Evolutionary conservation across 768 basidiomycete species (phyloP), one percentile per base, ranked within the genome.

Genomic region (Zangia roseola): DNA sequence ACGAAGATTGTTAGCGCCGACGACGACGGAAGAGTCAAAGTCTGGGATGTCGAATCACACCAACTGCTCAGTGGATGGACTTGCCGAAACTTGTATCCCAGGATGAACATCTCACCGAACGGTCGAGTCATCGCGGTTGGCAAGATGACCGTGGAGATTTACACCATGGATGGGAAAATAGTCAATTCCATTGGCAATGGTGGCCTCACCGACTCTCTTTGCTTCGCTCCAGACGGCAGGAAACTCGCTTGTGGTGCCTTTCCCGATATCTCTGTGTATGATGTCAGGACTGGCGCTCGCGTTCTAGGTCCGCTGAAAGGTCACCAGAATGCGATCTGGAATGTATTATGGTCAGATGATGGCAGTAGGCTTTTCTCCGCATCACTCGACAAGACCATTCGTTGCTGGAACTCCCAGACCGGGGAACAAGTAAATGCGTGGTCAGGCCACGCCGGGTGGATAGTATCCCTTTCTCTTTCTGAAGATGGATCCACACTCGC

Each of bases 381-480:
- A 16, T 19, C 47, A 16, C 8, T 17, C 25, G 21, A 47, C 25
- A 13, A 19, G 12, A 47, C 45, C 20, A 40, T 47, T 23, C 31
- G 23, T 10, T 40, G 28, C 17, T 34, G 45, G 45, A 26, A 40
- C 12, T 8, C 26, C 2, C 5, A 9, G 12, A 46, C 45, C 4
- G 37, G 45, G 4, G 19, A 46, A 37, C 45, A 3, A 30, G 21
- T 46, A 20, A 14, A 23, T 6, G 19, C 45, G 19, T 53, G 58
- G 58, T 17, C 12, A 52, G 24, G 61, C n/a, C 51, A 68, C 28
- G 43, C 59, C 1, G 30, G 49, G 8, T 0, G 1, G 0, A 12
- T 57, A 21, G 0, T 0, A 3, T 43, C 26, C 1, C 21, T 51
- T 14, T 33, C 47, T 1, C 40, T 43, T 10, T 49, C 47, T 50